Evolutionary conservation across 495 filamentous ascomycete genomes (phyloP).

Genomic region (Amphirosellinia nigrospora): DNA sequence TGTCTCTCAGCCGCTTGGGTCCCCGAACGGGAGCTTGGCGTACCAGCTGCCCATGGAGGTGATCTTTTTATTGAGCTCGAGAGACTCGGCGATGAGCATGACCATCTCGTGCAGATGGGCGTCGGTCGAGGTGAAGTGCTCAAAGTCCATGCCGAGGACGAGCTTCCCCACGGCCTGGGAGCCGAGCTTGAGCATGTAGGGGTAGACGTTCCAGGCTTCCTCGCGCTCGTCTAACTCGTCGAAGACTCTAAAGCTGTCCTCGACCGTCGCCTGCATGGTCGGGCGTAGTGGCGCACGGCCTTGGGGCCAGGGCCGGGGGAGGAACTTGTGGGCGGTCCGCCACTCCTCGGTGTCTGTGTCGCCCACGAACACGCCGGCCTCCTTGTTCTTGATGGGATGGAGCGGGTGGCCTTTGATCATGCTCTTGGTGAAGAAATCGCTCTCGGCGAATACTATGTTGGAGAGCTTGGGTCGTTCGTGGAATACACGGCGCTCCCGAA

Average conservation of each 20-base stretch:
- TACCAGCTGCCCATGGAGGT: constrained; percentile 58
- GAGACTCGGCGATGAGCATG: constrained; percentile 44
- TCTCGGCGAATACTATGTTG: constrained; percentile 49
- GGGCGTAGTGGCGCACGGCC: constrained; percentile 62
- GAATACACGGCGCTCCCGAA: constrained; percentile 57
- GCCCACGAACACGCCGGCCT: constrained; percentile 58
- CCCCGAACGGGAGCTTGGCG: constrained; percentile 56
- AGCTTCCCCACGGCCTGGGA: constrained; percentile 60
- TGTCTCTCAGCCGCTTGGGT: constrained; percentile 43
- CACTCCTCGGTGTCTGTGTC: constrained; percentile 59
- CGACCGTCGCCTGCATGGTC: constrained; percentile 56
- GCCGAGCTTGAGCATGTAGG: constrained; percentile 65
- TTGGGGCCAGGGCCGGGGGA: constrained; percentile 60
- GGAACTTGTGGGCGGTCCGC: constrained; percentile 59
- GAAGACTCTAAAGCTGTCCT: constrained; percentile 56
- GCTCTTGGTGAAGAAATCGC: constrained; percentile 59
- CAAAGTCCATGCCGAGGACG: constrained; percentile 56
- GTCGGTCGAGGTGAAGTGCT: constrained; percentile 56
- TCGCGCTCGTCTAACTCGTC: constrained; percentile 56
- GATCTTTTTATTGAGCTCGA: constrained; percentile 61
- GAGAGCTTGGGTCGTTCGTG: constrained; percentile 56
- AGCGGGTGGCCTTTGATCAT: constrained; percentile 59
- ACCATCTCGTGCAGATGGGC: constrained; percentile 52
- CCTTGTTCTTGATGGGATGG: constrained; percentile 48
- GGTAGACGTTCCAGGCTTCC: constrained; percentile 64